Evolutionary conservation across 768 basidiomycete genomes (phyloP).

Genomic region (Termitomyces sp.): DNA sequence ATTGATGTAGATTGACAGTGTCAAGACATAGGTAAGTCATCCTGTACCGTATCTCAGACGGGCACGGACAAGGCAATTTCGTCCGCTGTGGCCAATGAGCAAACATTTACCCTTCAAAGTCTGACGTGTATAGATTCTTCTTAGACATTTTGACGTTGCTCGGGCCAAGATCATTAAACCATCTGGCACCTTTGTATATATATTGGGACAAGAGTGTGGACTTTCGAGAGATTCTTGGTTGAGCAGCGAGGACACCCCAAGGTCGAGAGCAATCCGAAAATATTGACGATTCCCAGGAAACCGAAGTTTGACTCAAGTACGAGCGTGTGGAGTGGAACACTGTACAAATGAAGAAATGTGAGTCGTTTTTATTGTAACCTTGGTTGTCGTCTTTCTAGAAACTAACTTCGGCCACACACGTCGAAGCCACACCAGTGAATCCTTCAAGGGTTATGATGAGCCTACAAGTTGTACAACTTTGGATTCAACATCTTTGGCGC

Average conservation of each 20-base stretch:
- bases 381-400: not conserved
- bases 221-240: not conserved
- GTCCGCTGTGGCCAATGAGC: not conserved
- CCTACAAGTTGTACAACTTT: conserved; percentile 61
- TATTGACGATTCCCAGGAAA: not conserved
- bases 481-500: conserved; percentile 62
- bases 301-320: not conserved
- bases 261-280: not conserved
- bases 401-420: not conserved
- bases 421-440: not conserved
- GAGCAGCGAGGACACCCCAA: not conserved
- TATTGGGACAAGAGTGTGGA: not conserved
- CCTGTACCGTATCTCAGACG: not conserved
- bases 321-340: too few relatives aligned
- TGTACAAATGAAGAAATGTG: not conserved
- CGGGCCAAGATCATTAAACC: not conserved
- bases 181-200: not conserved
- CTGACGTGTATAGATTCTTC: not conserved
- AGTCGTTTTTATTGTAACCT: not conserved
- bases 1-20: not conserved
- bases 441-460: conserved; percentile 23
- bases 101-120: not conserved
- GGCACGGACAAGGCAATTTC: not conserved
- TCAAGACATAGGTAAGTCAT: not conserved
- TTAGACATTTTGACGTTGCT: not conserved